Evolutionary conservation across 495 filamentous ascomycete genomes (phyloP).

Genomic region (Margaritispora aquatica): DNA sequence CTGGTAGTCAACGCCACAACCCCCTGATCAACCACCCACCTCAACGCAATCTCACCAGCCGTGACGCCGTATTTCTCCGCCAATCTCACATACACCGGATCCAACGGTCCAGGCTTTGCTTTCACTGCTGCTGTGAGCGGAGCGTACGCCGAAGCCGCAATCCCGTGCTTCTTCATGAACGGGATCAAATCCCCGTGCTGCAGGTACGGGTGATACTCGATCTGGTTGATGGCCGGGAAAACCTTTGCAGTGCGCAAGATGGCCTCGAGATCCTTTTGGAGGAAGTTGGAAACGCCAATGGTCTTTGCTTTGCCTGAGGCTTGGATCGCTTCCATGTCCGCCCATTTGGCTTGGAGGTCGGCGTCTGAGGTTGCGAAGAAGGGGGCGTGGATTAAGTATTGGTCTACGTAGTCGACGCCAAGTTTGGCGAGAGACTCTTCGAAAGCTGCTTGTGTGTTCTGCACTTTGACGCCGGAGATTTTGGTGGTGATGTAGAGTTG

Average conservation of each 20-base stretch:
- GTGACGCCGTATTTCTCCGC: slow-evolving; percentile 74
- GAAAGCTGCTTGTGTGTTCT: slow-evolving; percentile 60
- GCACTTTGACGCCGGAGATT: slow-evolving; percentile 43
- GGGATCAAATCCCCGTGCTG: slow-evolving; percentile 64
- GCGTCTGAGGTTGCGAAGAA: slow-evolving; percentile 57
- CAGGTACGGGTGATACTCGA: slow-evolving; percentile 84
- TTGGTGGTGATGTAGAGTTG: slow-evolving; percentile 78
- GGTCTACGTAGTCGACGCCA: slow-evolving; percentile 73
- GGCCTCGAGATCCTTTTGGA: slow-evolving; percentile 59
- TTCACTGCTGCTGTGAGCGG: slow-evolving; percentile 62
- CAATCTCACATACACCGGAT: slow-evolving; percentile 50
- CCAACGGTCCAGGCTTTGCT: slow-evolving; percentile 61
- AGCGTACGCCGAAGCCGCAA: slow-evolving; percentile 64
- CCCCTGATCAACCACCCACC: slow-evolving; percentile 79
- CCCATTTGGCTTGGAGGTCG: slow-evolving; percentile 67
- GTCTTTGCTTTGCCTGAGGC: slow-evolving; percentile 62
- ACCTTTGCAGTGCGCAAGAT: slow-evolving; percentile 59
- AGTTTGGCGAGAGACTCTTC: slow-evolving; percentile 67
- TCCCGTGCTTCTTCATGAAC: slow-evolving; percentile 59
- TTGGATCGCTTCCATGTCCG: slow-evolving; percentile 68
- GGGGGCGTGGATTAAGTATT: slow-evolving; percentile 78
- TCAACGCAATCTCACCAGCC: slow-evolving; percentile 59
- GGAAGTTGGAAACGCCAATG: slow-evolving; percentile 83
- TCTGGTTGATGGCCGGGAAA: slow-evolving; percentile 73
- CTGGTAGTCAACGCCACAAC: slow-evolving; percentile 75